Base-by-base conservation (phyloP, 1,284 basidiomycete species). In the Moniliella sp. region DNA sequence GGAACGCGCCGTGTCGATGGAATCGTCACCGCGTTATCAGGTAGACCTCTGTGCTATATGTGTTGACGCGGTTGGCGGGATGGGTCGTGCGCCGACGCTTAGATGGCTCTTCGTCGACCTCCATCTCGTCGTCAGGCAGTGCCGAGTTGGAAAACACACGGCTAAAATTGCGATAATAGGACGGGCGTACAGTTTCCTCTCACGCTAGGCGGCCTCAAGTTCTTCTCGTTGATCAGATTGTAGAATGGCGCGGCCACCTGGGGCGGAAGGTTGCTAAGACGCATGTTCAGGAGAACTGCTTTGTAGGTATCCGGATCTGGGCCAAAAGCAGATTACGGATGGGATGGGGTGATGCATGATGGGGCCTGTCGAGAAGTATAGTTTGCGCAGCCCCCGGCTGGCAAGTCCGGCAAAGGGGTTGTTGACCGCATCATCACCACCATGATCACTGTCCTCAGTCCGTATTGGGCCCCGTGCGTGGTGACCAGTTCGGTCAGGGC, bases 261-360 rank as follows among this genome's bases (percentile, higher is more conserved):
- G 2, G 44, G 41, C 2, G 54, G 54, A 38, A 57, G 39, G 39
- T 57, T 57, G 37, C 55, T 47, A 48, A 57, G 51, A n/a, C 54
- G 45, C 32, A 55, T 52, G 36, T 57, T 50, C 27, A 57, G 28
- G 18, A 57, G 37, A n/a, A n/a, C 8, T 7, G 21, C 7, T 7
- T 23, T n/a, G n/a, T n/a, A n/a, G n/a, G n/a, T n/a, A n/a, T n/a
- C 8, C n/a, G n/a, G n/a, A n/a, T n/a, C n/a, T n/a, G n/a, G n/a
- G n/a, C n/a, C n/a, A n/a, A n/a, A n/a, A n/a, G n/a, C n/a, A n/a
- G n/a, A n/a, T n/a, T n/a, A n/a, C n/a, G n/a, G n/a, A n/a, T n/a
- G n/a, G n/a, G n/a, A n/a, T n/a, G n/a, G n/a, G n/a, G n/a, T n/a
- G n/a, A n/a, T n/a, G n/a, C n/a, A n/a, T n/a, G n/a, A n/a, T n/a